Base-by-base conservation (phyloP, 1,284 basidiomycete species). In the Pholiota adiposa region DNA sequence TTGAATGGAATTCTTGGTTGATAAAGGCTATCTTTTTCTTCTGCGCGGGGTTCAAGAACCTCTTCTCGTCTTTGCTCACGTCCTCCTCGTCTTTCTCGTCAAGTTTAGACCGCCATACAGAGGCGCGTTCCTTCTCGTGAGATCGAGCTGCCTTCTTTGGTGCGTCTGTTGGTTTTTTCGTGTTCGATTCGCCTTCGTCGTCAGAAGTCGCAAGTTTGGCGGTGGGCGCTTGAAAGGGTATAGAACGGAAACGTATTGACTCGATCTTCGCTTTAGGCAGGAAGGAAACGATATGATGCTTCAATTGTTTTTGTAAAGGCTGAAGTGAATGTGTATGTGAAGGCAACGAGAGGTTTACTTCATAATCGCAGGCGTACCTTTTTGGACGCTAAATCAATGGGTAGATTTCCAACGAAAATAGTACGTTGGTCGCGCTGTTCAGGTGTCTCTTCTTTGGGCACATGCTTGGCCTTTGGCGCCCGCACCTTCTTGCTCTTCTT, bases 11-110 rank as follows among this genome's bases (percentile, higher is more conserved):
- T 66, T 96, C 93, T 60, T 90, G 88, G 70, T 95, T 94, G 74
- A 98, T 97, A 72, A 95, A 97, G 0, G 96, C 94, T 40, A 98
- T 89, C 68, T 92, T 93, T 75, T 97, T 93, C 81, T 98, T 98
- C 74, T 98, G 93, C 58, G 84, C 84, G 0, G 93, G 82, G 18
- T 87, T 93, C 55, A 97, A 83, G 72, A 85, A 94, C 64, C 76
- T 79, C 72, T 89, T 90, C 60, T 84, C 83, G 57, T 84, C 79
- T 21, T 73, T 75, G 64, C 82, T 80, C 16, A 75, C 75, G 18
- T 77, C 75, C 19, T 74, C 77, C 25, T 80, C 77, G 33, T 79
- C 77, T 57, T 69, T 71, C 69, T 84, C 84, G 27, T 80, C 77
- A 34, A 74, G 73, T 43, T 78, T 70, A 72, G 70, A 82, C 49